Conservation (phyloP, 371 early-diverging fungal genomes). For the Saksenaea vasiformis region DNA sequence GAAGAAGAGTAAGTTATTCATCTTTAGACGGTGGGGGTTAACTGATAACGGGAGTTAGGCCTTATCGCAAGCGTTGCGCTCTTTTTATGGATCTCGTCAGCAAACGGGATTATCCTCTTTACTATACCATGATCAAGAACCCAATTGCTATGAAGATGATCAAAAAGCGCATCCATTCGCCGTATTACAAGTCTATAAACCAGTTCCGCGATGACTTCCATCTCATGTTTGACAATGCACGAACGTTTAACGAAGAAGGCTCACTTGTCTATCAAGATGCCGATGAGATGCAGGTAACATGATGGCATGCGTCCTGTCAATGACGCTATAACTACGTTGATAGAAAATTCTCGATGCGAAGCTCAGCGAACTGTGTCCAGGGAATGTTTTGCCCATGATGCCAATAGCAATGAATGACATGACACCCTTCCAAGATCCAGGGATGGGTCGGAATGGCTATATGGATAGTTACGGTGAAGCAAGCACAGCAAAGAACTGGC, state of each 20-base stretch:
- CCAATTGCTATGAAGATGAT: constrained; percentile 83
- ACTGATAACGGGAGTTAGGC: constrained; percentile 19
- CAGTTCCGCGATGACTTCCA: constrained; percentile 65
- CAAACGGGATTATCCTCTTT: constrained; percentile 78
- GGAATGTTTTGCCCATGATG: constrained; percentile 32
- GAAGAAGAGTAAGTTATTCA: constrained; percentile 39
- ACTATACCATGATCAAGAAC: constrained; percentile 81
- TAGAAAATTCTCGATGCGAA: constrained; percentile 45
- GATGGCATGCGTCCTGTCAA: not conserved
- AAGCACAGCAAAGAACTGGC: not conserved
- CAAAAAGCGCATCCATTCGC: constrained; percentile 59
- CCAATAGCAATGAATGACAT: constrained; percentile 1
- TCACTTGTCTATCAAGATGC: constrained; percentile 83
- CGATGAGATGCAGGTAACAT: constrained; percentile 48
- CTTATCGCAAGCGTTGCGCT: constrained; percentile 58
- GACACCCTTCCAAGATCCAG: not conserved
- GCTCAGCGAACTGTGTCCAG: constrained; percentile 47
- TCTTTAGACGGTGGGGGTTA: too few species aligned
- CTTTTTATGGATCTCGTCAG: constrained; percentile 79
- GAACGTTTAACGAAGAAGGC: constrained; percentile 77
- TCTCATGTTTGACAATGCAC: constrained; percentile 82
- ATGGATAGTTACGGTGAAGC: not conserved
- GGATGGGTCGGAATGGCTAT: not conserved
- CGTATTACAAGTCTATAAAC: constrained; percentile 51
- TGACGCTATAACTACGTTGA: not conserved